Evolutionary conservation across 768 basidiomycete species (phyloP).

Genomic region (Mrakia blollopis): DNA sequence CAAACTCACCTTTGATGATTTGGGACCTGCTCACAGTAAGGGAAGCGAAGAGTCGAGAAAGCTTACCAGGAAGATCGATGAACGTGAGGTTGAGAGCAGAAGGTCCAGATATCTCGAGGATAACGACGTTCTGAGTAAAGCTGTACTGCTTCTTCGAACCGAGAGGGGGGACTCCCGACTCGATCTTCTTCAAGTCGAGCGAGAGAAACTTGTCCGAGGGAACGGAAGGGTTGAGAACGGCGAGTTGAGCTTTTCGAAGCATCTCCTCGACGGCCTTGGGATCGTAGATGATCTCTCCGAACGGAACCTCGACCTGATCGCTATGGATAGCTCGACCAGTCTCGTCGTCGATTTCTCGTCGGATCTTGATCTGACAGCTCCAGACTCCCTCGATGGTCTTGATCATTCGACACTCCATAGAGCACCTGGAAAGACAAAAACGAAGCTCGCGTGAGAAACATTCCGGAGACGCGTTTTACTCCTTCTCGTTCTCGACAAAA

Average conservation of each 20-base stretch:
- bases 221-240: not conserved
- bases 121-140: not conserved
- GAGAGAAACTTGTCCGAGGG: not conserved
- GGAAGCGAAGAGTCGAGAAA: not conserved
- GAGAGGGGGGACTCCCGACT: not conserved
- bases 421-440: not conserved
- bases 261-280: not conserved
- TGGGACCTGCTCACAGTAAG: not conserved
- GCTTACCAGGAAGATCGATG: not conserved
- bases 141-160: not conserved
- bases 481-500: no score
- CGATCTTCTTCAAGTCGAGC: not conserved
- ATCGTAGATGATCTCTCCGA: not conserved
- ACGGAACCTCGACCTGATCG: not conserved
- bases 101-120: not conserved
- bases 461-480: no score
- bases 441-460: not conserved
- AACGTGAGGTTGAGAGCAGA: not conserved
- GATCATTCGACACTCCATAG: constrained; percentile 5
- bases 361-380: not conserved
- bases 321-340: not conserved
- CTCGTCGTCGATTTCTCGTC: not conserved
- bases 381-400: not conserved
- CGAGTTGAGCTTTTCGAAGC: not conserved
- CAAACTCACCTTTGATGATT: not conserved